Base-by-base conservation (phyloP, 2,329 filamentous ascomycete genomes). In the Epichloe typhina region DNA sequence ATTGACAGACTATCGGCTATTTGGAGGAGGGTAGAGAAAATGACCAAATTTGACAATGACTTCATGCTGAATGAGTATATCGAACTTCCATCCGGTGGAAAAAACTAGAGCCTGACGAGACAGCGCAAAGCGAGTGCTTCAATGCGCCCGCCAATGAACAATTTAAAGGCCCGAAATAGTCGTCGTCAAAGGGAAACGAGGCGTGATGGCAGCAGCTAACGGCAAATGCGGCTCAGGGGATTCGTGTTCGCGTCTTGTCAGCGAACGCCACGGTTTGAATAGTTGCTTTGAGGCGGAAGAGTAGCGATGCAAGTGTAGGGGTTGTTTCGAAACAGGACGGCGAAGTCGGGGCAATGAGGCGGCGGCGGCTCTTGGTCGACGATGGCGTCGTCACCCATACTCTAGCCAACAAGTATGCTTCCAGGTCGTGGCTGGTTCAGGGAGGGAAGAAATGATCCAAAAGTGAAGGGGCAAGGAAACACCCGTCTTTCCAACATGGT, bases 1-100 rank as follows among this genome's bases (percentile, higher is more conserved):
- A 70, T 46, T 19, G 57, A 53, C 37, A 62, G 56, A 38, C 67
- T 56, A n/a, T 35, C 23, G 35, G 31, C 52, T 35, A 46, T 48
- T 12, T 41, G 45, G 11, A 41, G 23, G 12, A 49, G 17, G 15
- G 40, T 45, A 17, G 44, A 39, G 33, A 55, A 36, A n/a, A 52
- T 31, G 38, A 54, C 59, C 35, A 66, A 50, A 45, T 65, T 42
- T 51, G 57, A 59, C 47, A 57, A 54, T 4, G 59, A 55, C 57
- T 62, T 73, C 72, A 73, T 74, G 33, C 17, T 63, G 54, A 42
- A 35, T 4, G 49, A 7, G 23, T 17, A 13, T n/a, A 9, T 33
- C 36, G 26, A 9, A 33, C 15, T 17, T 4, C 41, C 31, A 23
- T n/a, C 19, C n/a, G 31, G 39, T 21, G 6, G 8, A 19, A 15